Evolutionary conservation across 805 yeast genomes (phyloP).

Genomic region (Myxozyma geophila): DNA sequence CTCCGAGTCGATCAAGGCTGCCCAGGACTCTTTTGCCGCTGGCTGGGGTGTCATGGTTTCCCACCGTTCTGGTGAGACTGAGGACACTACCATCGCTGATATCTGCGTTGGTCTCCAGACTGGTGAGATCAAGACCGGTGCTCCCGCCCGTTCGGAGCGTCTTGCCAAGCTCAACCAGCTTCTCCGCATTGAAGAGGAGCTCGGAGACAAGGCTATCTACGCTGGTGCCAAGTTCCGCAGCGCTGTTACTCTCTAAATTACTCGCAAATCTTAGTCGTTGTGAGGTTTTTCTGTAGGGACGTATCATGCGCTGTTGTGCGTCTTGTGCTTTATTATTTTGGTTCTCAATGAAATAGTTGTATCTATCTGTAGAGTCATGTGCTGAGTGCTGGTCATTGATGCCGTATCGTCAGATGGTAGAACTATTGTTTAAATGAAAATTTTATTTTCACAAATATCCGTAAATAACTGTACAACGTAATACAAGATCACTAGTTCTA

Average conservation of each 20-base stretch:
- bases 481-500: background rate
- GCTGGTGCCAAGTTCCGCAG: conserved; percentile 36
- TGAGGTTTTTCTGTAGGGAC: background rate
- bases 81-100: conserved; percentile 98
- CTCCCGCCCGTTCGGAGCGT: conserved; percentile 99
- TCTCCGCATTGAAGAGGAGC: conserved; percentile 97
- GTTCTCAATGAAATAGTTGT: background rate
- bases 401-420: background rate
- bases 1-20: conserved; percentile 95
- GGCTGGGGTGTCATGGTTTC: conserved; percentile 99
- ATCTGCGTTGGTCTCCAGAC: conserved; percentile 96
- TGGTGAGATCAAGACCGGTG: conserved; percentile 99
- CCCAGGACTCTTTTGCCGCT: conserved; percentile 90
- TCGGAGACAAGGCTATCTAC: conserved; percentile 92
- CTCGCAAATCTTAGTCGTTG: background rate
- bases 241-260: conserved; percentile 21
- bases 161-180: conserved; percentile 98
- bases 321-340: background rate
- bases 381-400: conserved; percentile 21
- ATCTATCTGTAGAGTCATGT: conserved; percentile 4
- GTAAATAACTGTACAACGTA: background rate
- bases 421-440: background rate
- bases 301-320: background rate
- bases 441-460: conserved; percentile 1
- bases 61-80: conserved; percentile 99